Percentiles rank a stretch among this genome's conserved stretches.
These are phyloP conservation scores for Trypanosoma avium DNA, from an alignment of 208 protist genomes.

Conservation along the genomic window DNA sequence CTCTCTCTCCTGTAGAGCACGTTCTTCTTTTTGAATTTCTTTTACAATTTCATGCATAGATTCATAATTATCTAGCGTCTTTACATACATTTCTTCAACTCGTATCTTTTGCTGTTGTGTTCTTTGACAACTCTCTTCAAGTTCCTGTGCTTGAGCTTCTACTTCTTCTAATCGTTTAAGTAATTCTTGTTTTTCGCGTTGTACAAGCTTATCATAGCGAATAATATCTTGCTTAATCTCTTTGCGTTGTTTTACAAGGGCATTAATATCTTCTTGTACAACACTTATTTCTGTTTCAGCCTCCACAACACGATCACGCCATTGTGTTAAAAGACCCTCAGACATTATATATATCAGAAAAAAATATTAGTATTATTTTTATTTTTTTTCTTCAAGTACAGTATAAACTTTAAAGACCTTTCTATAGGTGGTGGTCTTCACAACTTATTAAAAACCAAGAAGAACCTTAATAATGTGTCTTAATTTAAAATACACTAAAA, in stretches of 20 bases:
- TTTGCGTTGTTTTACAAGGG: conserved; percentile 42
- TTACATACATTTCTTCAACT: conserved; percentile 71
- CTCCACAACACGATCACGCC: conserved; percentile 75
- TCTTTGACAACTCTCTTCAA: conserved; percentile 51
- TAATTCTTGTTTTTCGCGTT: conserved; percentile 63
- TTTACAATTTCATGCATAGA: conserved; percentile 74
- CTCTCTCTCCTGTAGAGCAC: conserved; percentile 49
- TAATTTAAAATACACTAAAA: no score
- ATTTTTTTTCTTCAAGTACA: no score
- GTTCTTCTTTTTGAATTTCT: conserved; percentile 76
- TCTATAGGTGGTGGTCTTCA: no score
- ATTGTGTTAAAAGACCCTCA: conserved; percentile 50
- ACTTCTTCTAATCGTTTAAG: conserved; percentile 62
- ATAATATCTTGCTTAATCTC: conserved; percentile 45
- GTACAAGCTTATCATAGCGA: conserved; percentile 49
- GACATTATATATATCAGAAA: conserved; percentile 15
- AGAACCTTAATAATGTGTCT: no score
- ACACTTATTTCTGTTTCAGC: conserved; percentile 57
- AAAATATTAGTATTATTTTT: background rate
- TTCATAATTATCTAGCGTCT: conserved; percentile 84
- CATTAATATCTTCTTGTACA: conserved; percentile 70
- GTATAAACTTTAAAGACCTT: no score
- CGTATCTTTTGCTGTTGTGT: conserved; percentile 51
- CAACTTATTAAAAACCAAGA: no score
- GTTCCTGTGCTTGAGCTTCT: conserved; percentile 59